phyloP scores from a whole-genome alignment of 371 early-diverging fungal species.

The Mortierella sp. region DNA sequence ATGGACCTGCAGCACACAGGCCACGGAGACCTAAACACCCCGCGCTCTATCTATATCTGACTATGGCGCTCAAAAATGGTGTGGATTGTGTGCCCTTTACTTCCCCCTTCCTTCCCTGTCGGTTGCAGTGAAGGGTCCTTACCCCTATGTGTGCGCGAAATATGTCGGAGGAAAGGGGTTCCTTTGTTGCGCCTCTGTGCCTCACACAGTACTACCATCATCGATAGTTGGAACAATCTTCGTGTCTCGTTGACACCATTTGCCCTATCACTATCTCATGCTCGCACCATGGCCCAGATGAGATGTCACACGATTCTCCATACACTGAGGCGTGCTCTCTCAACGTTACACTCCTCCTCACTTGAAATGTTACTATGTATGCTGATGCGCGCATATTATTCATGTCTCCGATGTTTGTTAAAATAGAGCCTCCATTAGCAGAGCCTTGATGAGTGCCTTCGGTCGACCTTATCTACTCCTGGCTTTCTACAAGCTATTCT shows the following conservation, averaged over 20 bases:
- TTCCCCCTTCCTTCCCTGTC: too few relatives aligned
- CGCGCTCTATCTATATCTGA: neutral
- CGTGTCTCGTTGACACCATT: neutral
- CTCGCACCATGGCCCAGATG: too few relatives aligned
- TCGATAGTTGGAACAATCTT: neutral
- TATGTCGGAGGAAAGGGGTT: too few relatives aligned
- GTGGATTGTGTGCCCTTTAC: too few relatives aligned
- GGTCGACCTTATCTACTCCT: slow-evolving; percentile 59
- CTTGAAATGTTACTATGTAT: neutral
- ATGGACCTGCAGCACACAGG: slow-evolving; percentile 5
- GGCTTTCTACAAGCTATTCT: slow-evolving; percentile 67
- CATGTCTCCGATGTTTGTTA: neutral
- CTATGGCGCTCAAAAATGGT: too few relatives aligned
- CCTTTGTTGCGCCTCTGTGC: too few relatives aligned
- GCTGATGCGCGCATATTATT: slow-evolving; percentile 25
- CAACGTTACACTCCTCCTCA: neutral
- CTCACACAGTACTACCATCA: too few relatives aligned
- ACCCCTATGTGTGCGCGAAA: too few relatives aligned
- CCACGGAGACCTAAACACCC: too few relatives aligned
- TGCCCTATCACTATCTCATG: too few relatives aligned
- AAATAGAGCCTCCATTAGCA: slow-evolving; percentile 49
- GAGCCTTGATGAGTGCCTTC: slow-evolving; percentile 61
- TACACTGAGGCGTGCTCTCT: neutral
- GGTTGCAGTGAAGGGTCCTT: too few relatives aligned
- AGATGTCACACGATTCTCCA: too few relatives aligned